A percentile compares a stretch with the other conserved stretches of the same genome.
Conservation (phyloP, 1,139 yeast species). For the Groenewaldozyma auringiensis region DNA sequence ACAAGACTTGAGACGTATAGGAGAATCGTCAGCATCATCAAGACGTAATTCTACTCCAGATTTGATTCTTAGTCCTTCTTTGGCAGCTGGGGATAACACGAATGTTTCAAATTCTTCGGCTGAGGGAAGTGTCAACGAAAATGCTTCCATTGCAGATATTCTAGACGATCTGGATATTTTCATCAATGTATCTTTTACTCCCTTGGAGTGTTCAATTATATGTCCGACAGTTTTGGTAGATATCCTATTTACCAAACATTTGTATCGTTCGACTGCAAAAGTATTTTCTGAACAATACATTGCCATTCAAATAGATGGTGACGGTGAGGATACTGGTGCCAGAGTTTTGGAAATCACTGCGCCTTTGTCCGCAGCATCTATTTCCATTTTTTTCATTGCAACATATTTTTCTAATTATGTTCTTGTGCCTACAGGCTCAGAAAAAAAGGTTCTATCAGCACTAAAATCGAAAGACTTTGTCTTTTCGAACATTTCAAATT, state of each 20-base stretch:
- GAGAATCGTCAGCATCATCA: too few species aligned
- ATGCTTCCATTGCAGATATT: conserved; percentile 3
- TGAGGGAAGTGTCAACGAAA: conserved; percentile 7
- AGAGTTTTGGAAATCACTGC: conserved; percentile 52
- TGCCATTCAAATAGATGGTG: conserved; percentile 54
- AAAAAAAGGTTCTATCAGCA: conserved; percentile 40
- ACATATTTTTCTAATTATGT: conserved; percentile 63
- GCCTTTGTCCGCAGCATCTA: conserved; percentile 51
- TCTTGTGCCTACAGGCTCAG: conserved; percentile 45
- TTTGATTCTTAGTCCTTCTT: neutral
- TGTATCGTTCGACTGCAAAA: conserved; percentile 27
- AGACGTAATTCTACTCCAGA: neutral
- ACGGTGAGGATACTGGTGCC: conserved; percentile 49
- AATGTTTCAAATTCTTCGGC: conserved; percentile 12
- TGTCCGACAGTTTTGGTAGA: conserved; percentile 38
- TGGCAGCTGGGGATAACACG: conserved; percentile 12
- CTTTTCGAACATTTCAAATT: conserved; percentile 35
- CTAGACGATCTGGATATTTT: conserved; percentile 29
- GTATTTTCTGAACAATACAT: conserved; percentile 44
- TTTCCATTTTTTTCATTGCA: conserved; percentile 55
- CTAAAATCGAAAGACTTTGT: conserved; percentile 39
- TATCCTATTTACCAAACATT: conserved; percentile 28
- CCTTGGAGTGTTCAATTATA: conserved; percentile 49
- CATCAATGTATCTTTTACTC: conserved; percentile 51
- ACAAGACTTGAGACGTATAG: conserved; percentile 12